These are phyloP conservation scores for Tetradesmus obliquus DNA, from an alignment of 139 green algal species.

Conservation along the genomic window DNA sequence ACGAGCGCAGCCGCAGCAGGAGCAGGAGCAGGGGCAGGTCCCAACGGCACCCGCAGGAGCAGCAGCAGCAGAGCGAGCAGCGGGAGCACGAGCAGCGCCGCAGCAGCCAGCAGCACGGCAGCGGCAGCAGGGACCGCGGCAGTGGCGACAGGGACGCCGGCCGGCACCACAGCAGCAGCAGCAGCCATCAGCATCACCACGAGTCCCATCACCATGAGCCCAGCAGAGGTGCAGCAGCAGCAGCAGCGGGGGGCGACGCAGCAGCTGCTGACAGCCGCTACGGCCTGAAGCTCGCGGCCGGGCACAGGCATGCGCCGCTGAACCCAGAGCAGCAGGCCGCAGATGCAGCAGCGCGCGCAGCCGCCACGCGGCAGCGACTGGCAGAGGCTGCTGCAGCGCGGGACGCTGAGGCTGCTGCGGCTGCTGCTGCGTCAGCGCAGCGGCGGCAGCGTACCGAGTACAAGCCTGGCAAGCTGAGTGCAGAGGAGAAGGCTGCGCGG, in stretches of 20 bases:
- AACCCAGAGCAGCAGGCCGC: slow-evolving; percentile 6
- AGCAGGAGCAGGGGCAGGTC: slow-evolving; percentile 31
- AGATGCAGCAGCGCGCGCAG: slow-evolving; percentile 45
- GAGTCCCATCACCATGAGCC: not conserved
- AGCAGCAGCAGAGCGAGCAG: not conserved
- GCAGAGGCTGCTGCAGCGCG: slow-evolving; percentile 71
- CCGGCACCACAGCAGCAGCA: slow-evolving; percentile 19
- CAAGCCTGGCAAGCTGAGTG: slow-evolving; percentile 68
- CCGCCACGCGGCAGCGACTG: slow-evolving; percentile 68
- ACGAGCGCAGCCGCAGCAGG: not conserved
- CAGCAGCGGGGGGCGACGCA: not conserved
- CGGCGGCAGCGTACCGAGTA: slow-evolving; percentile 56
- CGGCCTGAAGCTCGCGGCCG: slow-evolving; percentile 7
- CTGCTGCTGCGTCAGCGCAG: not conserved
- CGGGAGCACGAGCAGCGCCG: not conserved
- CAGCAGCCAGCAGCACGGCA: not conserved
- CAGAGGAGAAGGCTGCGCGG: slow-evolving; percentile 77
- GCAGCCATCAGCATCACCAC: not conserved
- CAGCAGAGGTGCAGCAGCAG: not conserved
- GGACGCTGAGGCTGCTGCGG: slow-evolving; percentile 69
- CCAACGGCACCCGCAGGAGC: not conserved
- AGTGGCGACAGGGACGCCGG: not conserved
- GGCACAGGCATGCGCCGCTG: not conserved
- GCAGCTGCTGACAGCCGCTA: not conserved
- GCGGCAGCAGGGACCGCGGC: slow-evolving; percentile 19